phyloP scores from a whole-genome alignment of 2,329 filamentous ascomycete genomes.

The Nemania serpens region DNA sequence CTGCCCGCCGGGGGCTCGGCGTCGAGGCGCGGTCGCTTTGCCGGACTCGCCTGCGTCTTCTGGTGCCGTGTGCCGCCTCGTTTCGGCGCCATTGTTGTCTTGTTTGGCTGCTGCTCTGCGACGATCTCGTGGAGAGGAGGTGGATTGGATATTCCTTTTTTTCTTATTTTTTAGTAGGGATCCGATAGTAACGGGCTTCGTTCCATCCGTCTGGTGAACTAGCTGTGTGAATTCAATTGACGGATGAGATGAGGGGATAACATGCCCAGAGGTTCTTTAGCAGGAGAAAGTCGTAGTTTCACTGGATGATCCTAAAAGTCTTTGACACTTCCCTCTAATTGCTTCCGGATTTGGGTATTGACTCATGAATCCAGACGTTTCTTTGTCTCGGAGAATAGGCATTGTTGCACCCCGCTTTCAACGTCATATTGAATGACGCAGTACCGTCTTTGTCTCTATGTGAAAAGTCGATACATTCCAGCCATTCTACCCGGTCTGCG shows the following conservation, averaged over 20 bases:
- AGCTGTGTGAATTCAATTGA: not conserved
- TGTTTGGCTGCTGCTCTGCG: too few species aligned
- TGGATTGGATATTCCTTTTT: too few species aligned
- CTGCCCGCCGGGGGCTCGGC: too few species aligned
- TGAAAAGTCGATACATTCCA: not conserved
- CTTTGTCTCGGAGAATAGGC: constrained; percentile 16
- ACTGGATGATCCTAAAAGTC: constrained; percentile 12
- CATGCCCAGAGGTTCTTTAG: not conserved
- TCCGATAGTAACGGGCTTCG: too few species aligned
- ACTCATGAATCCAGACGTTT: not conserved
- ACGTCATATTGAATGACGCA: not conserved
- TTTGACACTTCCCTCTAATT: constrained; percentile 5
- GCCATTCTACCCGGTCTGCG: not conserved
- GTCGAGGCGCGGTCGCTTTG: constrained; percentile 4
- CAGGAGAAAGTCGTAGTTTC: not conserved
- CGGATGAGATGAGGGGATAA: not conserved
- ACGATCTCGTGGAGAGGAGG: not conserved
- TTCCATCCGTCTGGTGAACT: too few species aligned
- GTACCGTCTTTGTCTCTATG: constrained; percentile 7
- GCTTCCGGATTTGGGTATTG: constrained; percentile 10
- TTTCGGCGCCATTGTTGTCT: constrained; percentile 16
- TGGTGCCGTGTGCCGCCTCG: not conserved
- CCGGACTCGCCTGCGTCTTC: not conserved
- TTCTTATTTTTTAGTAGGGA: too few species aligned
- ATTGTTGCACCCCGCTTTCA: constrained; percentile 21